Conservation (phyloP, 345 rosid genomes). For the Brassica nigra region DNA sequence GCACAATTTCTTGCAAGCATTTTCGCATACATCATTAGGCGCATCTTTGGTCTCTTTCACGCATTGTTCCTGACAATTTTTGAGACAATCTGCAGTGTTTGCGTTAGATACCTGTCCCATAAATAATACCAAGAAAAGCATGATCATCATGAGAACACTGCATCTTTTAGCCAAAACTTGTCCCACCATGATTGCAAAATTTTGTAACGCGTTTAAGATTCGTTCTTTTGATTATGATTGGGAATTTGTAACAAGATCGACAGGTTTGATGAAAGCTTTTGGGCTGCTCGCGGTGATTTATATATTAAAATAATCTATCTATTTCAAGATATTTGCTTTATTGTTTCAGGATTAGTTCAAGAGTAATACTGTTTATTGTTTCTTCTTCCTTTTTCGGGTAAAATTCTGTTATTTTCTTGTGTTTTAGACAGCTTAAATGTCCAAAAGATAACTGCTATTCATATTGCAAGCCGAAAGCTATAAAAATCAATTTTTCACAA, state of each 20-base stretch:
- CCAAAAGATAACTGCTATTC: neutral
- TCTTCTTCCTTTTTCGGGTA: neutral
- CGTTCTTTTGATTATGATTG: neutral
- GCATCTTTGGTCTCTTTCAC: neutral
- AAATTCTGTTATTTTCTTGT: neutral
- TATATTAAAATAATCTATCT: neutral
- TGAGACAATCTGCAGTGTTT: neutral
- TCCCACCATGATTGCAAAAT: neutral
- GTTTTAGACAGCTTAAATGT: neutral
- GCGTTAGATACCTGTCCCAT: neutral
- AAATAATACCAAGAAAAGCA: neutral
- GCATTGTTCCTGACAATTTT: neutral
- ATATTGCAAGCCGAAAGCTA: neutral
- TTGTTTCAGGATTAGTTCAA: neutral
- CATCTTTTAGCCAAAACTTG: neutral
- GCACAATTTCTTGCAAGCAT: neutral
- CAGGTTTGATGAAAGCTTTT: neutral
- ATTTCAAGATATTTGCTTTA: neutral
- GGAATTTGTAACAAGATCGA: neutral
- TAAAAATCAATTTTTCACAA: neutral
- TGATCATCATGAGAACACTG: neutral
- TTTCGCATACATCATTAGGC: neutral
- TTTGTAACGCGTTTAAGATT: neutral
- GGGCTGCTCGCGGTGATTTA: neutral
- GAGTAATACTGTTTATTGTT: neutral